Evolutionary conservation across 2,329 filamentous ascomycete species (phyloP), one percentile per base, ranked within the genome.

Genomic region (Microcyclospora tardicrescens): DNA sequence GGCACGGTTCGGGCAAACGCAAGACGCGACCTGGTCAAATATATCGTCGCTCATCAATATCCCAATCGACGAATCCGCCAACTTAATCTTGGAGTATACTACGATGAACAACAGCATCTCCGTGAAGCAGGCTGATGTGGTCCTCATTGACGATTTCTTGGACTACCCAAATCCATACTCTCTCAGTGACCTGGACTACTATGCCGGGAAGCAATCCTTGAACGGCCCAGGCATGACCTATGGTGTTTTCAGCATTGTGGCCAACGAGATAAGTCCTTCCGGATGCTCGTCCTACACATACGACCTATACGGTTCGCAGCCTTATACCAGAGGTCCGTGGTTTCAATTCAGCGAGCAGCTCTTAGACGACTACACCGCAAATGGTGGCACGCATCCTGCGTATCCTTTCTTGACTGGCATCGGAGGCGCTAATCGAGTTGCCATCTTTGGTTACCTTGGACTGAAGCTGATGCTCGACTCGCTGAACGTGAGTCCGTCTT

Each of bases 181-280:
- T 11, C 55, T 73, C 34, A 66, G 62, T 24, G 74, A 82, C 46
- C 58, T 82, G 14, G 75, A 81, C 48, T 83, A 81, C 51, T 82
- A 83, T 50, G 77, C 79, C 4, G 73, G 73, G 33, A 78, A 76
- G 39, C 79, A 83, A 57, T 79, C 77, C 1, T 61, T 71, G 1
- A 69, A 81, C 46, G 79, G 79, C 0, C 79, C 79, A 1, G 79
- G 73, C 2, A 84, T 84, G 79, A 83, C 79, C 2, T 84, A 79
- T 56, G 75, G 75, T 9, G 74, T 80, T 9, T 82, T 81, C 57
- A 73, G 74, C 34, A 72, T 82, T 35, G 73, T 77, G 24, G 77
- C 79, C 11, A 80, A 77, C 40, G 67, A 74, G 35, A 65, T 81
- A 10, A 77, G 75, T 1, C 72, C 71, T 2, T 79, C 76, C 2